Conservation (phyloP, 805 yeast genomes). For the Starmerella ratchasimensis region DNA sequence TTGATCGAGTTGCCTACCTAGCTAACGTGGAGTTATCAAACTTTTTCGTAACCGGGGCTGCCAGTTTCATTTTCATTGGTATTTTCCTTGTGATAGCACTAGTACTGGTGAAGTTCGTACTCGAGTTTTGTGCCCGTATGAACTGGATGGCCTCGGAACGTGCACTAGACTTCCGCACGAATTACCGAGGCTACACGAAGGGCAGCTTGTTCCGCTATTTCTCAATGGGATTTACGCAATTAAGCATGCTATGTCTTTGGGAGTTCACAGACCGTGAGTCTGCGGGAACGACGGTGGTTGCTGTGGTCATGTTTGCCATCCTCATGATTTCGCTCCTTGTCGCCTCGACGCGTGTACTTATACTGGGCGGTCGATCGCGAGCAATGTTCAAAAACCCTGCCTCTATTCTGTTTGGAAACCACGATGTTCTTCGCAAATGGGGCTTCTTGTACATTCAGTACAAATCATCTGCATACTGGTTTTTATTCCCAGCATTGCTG, state of each 20-base stretch:
- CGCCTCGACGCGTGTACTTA: constrained; percentile 61
- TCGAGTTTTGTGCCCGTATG: constrained; percentile 50
- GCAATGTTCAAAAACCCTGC: constrained; percentile 80
- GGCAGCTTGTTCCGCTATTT: constrained; percentile 79
- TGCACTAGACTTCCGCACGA: constrained; percentile 61
- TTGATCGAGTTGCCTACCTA: constrained; percentile 76
- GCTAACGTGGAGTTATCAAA: constrained; percentile 78
- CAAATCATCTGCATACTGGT: constrained; percentile 77
- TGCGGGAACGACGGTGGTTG: constrained; percentile 67
- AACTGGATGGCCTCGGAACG: constrained; percentile 47
- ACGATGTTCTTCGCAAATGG: constrained; percentile 63
- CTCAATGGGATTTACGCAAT: constrained; percentile 76
- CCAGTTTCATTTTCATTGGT: constrained; percentile 66
- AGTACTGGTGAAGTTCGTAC: constrained; percentile 52
- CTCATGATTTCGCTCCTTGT: constrained; percentile 46
- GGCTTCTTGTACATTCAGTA: constrained; percentile 89
- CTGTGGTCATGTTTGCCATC: constrained; percentile 52
- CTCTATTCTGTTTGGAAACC: constrained; percentile 74
- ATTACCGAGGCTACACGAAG: constrained; percentile 45
- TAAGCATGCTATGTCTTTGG: constrained; percentile 73
- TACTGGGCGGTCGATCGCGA: constrained; percentile 60
- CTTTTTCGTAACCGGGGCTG: constrained; percentile 73
- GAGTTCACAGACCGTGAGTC: constrained; percentile 76
- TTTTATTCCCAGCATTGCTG: constrained; percentile 48
- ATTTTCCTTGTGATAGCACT: constrained; percentile 42